phyloP scores from a whole-genome alignment of 2,329 filamentous ascomycete genomes.

The Ceratocystis cubensis region DNA sequence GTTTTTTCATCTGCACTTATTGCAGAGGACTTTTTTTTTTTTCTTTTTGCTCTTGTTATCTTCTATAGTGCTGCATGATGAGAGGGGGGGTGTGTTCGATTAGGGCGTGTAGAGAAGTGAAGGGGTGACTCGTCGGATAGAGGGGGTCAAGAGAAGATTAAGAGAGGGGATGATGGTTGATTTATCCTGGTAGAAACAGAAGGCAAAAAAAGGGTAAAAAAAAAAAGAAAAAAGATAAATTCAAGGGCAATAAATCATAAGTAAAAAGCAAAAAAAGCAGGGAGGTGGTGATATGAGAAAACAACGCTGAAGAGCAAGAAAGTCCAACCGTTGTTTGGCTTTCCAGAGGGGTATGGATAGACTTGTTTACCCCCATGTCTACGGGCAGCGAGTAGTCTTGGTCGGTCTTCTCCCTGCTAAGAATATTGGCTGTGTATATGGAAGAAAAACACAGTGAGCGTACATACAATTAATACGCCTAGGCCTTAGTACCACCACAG shows the following conservation, averaged over 20 bases:
- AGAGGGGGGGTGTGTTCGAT: no score
- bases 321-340: background rate
- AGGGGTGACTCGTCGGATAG: background rate
- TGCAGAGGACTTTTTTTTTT: no score
- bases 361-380: no score
- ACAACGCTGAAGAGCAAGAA: conserved; percentile 4
- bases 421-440: background rate
- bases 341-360: no score
- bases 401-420: background rate
- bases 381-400: background rate
- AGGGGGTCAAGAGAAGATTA: background rate
- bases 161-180: background rate
- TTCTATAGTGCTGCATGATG: no score
- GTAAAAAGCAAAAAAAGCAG: conserved; percentile 9
- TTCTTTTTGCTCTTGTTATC: no score
- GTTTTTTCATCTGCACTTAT: conserved; percentile 2
- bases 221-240: conserved; percentile 10
- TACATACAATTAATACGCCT: background rate
- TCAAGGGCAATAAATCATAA: conserved; percentile 2
- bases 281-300: background rate
- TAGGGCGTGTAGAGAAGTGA: background rate
- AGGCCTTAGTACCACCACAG: background rate
- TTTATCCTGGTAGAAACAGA: background rate
- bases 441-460: background rate
- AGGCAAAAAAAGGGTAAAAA: background rate